Evolutionary conservation across 176 grass and related monocot genomes (phyloP).

Genomic region (Carex pumila): DNA sequence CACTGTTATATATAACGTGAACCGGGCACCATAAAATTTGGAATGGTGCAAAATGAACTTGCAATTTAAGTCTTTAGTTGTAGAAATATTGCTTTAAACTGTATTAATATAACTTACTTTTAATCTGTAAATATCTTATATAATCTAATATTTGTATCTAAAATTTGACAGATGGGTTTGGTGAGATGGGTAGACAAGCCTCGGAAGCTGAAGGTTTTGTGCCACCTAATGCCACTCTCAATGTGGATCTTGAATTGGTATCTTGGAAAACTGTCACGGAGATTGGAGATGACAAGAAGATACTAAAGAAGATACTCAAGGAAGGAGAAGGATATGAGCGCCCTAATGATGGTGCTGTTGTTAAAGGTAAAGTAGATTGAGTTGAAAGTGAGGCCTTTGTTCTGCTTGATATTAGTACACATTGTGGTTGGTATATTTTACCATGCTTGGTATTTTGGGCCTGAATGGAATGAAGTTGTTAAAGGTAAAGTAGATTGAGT

Average conservation of each 20-base stretch:
- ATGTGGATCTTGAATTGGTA: conserved; percentile 58
- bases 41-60: neutral
- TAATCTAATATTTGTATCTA: neutral
- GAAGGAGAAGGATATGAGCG: conserved; percentile 74
- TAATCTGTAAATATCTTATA: neutral
- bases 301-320: conserved; percentile 57
- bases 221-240: conserved; percentile 45
- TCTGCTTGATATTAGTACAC: neutral
- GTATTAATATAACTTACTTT: neutral
- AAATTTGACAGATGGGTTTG: conserved; percentile 58
- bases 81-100: neutral
- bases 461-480: conserved; percentile 22
- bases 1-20: neutral
- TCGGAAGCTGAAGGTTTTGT: conserved; percentile 38
- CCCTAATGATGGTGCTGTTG: conserved; percentile 56
- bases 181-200: conserved; percentile 35
- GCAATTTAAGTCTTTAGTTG: neutral
- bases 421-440: neutral
- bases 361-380: conserved; percentile 36
- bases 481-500: conserved; percentile 34
- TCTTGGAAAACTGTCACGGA: conserved; percentile 70
- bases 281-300: conserved; percentile 65
- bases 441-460: neutral
- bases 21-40: neutral
- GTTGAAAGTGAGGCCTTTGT: neutral